phyloP scores from a whole-genome alignment of 208 protist species.

The Trypanosomatidae sp. region DNA sequence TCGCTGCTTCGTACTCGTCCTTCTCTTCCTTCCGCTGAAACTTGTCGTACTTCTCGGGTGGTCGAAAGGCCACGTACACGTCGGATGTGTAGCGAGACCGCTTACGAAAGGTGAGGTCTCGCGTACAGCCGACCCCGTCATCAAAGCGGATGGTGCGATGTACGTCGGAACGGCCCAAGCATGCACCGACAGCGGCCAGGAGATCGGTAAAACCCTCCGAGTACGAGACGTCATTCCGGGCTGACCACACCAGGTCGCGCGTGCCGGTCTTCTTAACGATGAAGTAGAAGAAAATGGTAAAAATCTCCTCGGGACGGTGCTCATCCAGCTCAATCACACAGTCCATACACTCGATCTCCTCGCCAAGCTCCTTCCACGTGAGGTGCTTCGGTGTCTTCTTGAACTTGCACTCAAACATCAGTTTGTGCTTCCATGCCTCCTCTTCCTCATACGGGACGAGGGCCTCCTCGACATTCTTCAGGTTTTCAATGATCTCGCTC shows the following conservation, averaged over 20 bases:
- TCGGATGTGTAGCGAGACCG: constrained; percentile 86
- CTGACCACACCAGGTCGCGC: constrained; percentile 74
- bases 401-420: constrained; percentile 91
- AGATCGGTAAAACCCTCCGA: constrained; percentile 89
- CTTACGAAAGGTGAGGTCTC: constrained; percentile 84
- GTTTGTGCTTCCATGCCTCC: constrained; percentile 84
- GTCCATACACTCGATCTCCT: constrained; percentile 91
- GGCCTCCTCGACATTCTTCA: constrained; percentile 59
- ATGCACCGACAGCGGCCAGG: constrained; percentile 78
- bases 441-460: constrained; percentile 79
- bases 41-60: constrained; percentile 78
- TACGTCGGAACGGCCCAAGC: constrained; percentile 78
- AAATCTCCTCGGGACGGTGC: constrained; percentile 88
- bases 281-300: constrained; percentile 85
- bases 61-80: constrained; percentile 79
- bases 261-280: constrained; percentile 71
- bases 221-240: constrained; percentile 80
- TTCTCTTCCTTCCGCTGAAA: constrained; percentile 71
- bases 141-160: constrained; percentile 91
- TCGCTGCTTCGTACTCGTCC: constrained; percentile 76
- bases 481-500: constrained; percentile 71
- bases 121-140: constrained; percentile 64
- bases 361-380: constrained; percentile 84
- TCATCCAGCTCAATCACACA: constrained; percentile 86
- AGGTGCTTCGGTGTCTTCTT: constrained; percentile 87